Percentiles rank a stretch among this genome's conserved stretches.
phyloP scores from a whole-genome alignment of 2,329 filamentous ascomycete species.

The Aphanoascus verrucosus region DNA sequence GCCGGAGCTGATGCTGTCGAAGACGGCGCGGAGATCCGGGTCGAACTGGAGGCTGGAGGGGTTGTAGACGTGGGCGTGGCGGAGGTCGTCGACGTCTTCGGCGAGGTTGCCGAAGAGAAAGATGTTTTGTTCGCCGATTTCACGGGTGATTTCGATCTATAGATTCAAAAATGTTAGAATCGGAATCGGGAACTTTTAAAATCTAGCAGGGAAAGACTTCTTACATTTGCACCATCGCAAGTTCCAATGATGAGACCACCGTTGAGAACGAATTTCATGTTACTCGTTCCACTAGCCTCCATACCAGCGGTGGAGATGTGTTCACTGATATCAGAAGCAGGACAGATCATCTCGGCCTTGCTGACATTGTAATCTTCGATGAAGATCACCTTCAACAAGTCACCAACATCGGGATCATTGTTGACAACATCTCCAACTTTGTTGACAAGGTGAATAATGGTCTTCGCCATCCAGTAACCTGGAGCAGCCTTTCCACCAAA shows the following conservation, averaged over 20 bases:
- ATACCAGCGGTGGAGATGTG: constrained; percentile 98
- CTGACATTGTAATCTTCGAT: constrained; percentile 98
- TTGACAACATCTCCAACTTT: constrained; percentile 83
- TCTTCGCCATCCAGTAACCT: constrained; percentile 99
- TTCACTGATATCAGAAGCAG: constrained; percentile 91
- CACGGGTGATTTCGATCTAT: constrained; percentile 90
- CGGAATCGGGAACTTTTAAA: not conserved
- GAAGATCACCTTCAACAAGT: constrained; percentile 93
- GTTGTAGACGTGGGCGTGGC: constrained; percentile 71
- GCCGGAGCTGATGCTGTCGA: constrained; percentile 66
- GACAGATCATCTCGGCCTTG: constrained; percentile 94
- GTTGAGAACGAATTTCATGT: constrained; percentile 99
- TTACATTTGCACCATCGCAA: constrained; percentile 91
- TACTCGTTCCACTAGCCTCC: constrained; percentile 77
- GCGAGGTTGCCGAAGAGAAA: constrained; percentile 95
- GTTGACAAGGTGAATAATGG: constrained; percentile 94
- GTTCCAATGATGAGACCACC: constrained; percentile 96
- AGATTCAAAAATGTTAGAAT: constrained; percentile 7
- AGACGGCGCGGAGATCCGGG: constrained; percentile 65
- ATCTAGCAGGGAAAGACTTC: constrained; percentile 27
- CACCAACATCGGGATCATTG: constrained; percentile 81
- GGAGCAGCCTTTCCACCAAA: constrained; percentile 97
- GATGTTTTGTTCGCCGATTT: constrained; percentile 93
- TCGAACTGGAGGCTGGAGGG: constrained; percentile 62
- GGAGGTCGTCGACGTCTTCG: constrained; percentile 92